phyloP scores from a whole-genome alignment of 1,139 yeast species.

The Saccharomycopsis phalli region DNA sequence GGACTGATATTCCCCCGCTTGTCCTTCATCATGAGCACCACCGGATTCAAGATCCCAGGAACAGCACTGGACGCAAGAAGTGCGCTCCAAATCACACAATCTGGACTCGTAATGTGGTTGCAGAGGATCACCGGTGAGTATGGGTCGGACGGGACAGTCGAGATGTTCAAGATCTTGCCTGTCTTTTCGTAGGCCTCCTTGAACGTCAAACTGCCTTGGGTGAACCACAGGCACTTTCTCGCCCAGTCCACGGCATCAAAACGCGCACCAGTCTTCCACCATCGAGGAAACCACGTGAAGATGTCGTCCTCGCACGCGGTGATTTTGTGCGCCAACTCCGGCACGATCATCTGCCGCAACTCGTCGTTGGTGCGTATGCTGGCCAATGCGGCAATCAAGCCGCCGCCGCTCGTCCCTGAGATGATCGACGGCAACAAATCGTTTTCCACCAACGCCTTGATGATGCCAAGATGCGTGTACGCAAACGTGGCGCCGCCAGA shows the following conservation, averaged over 20 bases:
- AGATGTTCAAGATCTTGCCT: conserved; percentile 61
- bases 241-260: conserved; percentile 77
- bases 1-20: conserved; percentile 46
- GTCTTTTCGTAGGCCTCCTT: conserved; percentile 60
- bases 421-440: conserved; percentile 60
- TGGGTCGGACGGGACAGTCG: conserved; percentile 77
- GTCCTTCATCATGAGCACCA: conserved; percentile 64
- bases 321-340: conserved; percentile 54
- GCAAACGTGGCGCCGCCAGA: conserved; percentile 81
- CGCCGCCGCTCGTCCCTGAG: conserved; percentile 81
- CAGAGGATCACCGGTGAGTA: conserved; percentile 76
- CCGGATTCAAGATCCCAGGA: conserved; percentile 79
- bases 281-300: conserved; percentile 51
- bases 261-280: conserved; percentile 71
- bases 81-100: conserved; percentile 77
- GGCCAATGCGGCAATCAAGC: conserved; percentile 66
- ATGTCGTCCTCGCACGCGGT: conserved; percentile 67
- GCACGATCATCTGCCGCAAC: conserved; percentile 44
- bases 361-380: conserved; percentile 68
- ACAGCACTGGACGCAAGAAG: conserved; percentile 74
- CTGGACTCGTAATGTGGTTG: conserved; percentile 69
- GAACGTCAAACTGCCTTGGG: conserved; percentile 64
- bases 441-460: conserved; percentile 60
- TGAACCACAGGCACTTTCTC: conserved; percentile 55
- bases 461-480: conserved; percentile 69